Conservation (phyloP, 495 filamentous ascomycete species). For the Bacidia gigantensis region DNA sequence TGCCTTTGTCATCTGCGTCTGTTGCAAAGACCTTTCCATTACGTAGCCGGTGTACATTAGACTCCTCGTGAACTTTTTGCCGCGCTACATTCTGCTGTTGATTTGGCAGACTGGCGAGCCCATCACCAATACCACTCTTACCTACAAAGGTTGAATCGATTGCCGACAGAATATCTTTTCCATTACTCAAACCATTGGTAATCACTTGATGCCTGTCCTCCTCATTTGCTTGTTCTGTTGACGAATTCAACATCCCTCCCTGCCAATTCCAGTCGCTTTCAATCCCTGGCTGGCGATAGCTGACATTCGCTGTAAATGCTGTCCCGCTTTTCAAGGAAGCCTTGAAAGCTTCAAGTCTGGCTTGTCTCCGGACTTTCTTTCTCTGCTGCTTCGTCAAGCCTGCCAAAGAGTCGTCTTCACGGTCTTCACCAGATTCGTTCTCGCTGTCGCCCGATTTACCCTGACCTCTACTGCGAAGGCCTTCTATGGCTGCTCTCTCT, state of each 20-base stretch:
- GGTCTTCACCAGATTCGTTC: slow-evolving; percentile 18
- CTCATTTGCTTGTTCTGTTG: neutral
- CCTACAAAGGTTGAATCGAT: neutral
- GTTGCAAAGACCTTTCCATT: neutral
- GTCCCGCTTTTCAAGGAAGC: neutral
- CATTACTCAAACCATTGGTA: neutral
- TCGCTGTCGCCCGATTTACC: slow-evolving; percentile 13
- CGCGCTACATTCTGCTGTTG: neutral
- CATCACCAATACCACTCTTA: neutral
- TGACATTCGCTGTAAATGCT: too few species aligned
- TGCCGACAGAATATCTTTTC: neutral
- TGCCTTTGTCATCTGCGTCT: neutral
- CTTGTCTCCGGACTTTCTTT: slow-evolving; percentile 20
- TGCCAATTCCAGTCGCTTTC: too few species aligned
- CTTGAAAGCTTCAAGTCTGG: slow-evolving; percentile 8
- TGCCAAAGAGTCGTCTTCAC: slow-evolving; percentile 5
- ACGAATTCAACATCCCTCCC: too few species aligned
- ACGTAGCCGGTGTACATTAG: neutral
- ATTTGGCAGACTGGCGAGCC: neutral
- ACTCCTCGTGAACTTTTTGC: neutral
- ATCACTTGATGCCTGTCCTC: neutral
- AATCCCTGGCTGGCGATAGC: too few species aligned
- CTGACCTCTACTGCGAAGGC: neutral
- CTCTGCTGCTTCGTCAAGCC: slow-evolving; percentile 24
- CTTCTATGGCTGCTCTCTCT: slow-evolving; percentile 1